These are phyloP conservation scores for Cystobasidiopsis lactophilus DNA, from an alignment of 768 basidiomycete genomes.

Conservation along the genomic window DNA sequence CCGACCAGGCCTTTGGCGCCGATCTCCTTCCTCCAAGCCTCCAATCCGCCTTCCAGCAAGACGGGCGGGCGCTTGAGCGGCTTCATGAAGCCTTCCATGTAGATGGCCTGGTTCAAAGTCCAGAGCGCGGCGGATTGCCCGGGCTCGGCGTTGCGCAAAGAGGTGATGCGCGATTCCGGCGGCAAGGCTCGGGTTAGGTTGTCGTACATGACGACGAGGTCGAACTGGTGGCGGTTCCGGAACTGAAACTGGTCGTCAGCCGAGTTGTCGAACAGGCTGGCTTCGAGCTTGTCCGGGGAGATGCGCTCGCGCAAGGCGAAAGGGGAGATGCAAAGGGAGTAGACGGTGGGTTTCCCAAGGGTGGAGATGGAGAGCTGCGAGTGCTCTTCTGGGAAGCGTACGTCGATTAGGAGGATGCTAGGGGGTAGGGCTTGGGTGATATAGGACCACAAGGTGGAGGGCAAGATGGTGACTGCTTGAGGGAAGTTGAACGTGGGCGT, in stretches of 20 bases:
- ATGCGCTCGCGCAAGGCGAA: conserved; percentile 2
- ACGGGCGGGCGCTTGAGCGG: conserved; percentile 50
- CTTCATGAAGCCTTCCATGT: conserved; percentile 18
- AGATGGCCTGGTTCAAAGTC: conserved; percentile 2
- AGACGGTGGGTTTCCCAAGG: background rate
- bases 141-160: conserved; percentile 32
- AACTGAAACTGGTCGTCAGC: conserved; percentile 52
- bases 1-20: conserved; percentile 25
- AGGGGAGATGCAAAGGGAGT: conserved; percentile 4
- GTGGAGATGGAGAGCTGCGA: conserved; percentile 1
- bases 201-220: conserved; percentile 72
- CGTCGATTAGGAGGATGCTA: conserved; percentile 6
- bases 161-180: conserved; percentile 29
- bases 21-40: conserved; percentile 47
- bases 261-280: conserved; percentile 49
- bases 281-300: conserved; percentile 41
- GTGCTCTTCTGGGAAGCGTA: background rate
- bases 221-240: conserved; percentile 62
- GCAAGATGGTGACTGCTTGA: background rate
- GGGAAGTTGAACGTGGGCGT: conserved; percentile 1
- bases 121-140: conserved; percentile 6
- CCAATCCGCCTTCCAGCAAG: conserved; percentile 60
- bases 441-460: conserved; percentile 5
- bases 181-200: conserved; percentile 31
- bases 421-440: background rate